Conservation (phyloP, 2,329 filamentous ascomycete species). For the Alternaria brassicae region DNA sequence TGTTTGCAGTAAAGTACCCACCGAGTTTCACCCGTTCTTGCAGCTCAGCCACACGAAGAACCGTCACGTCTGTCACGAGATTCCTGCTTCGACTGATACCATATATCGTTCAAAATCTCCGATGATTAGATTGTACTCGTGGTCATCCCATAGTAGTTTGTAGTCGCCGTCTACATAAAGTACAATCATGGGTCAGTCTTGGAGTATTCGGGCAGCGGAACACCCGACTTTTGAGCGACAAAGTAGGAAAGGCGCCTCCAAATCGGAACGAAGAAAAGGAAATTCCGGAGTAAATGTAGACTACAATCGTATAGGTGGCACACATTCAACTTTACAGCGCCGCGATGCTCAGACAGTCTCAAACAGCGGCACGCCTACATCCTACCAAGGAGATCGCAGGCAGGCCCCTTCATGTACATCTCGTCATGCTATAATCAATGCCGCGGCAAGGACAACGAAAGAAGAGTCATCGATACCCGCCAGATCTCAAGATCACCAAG, state of each 20-base stretch:
- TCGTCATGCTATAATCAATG: background rate
- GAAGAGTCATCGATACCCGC: background rate
- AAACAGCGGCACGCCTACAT: background rate
- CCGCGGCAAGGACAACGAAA: background rate
- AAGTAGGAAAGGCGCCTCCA: background rate
- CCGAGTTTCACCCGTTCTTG: background rate
- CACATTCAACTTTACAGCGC: background rate
- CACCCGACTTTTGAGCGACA: background rate
- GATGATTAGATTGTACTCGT: background rate
- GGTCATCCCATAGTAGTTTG: too few species aligned
- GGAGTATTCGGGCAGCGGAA: slow-evolving; percentile 3
- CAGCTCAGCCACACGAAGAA: background rate
- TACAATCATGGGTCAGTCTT: slow-evolving; percentile 15
- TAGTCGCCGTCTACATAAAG: background rate
- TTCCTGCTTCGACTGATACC: background rate
- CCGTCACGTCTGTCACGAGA: background rate
- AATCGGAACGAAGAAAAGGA: background rate
- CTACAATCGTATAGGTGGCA: background rate
- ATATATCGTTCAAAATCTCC: background rate
- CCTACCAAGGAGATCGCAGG: background rate
- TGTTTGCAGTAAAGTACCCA: background rate
- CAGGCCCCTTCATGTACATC: background rate
- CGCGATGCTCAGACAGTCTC: background rate
- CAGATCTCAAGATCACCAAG: background rate
- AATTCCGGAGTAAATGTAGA: background rate